These are phyloP conservation scores for Russula sp. DNA, from an alignment of 768 basidiomycete species.

Conservation along the genomic window DNA sequence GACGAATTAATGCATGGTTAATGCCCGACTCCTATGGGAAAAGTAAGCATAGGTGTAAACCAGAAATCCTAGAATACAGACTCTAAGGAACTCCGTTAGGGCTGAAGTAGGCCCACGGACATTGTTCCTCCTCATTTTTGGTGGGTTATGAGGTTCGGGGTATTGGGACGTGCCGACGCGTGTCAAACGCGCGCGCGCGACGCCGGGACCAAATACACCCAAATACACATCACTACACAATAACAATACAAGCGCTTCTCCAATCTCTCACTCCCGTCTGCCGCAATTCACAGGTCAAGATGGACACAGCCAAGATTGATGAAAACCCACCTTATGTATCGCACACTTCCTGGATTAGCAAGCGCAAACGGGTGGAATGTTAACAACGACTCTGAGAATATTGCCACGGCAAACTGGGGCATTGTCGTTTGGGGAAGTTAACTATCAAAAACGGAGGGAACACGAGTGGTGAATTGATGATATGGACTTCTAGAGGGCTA, in stretches of 20 bases:
- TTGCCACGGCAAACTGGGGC: neutral
- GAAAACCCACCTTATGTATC: neutral
- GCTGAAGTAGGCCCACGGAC: slow-evolving; percentile 80
- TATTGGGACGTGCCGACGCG: neutral
- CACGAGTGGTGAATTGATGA: too few species aligned
- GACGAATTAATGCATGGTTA: slow-evolving; percentile 36
- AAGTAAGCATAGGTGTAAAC: neutral
- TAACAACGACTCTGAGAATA: neutral
- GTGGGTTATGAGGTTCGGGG: neutral
- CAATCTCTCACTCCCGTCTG: too few species aligned
- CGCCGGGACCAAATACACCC: neutral
- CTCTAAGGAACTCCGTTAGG: slow-evolving; percentile 72
- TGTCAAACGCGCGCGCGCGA: neutral
- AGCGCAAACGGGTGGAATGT: neutral
- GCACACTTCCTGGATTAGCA: neutral
- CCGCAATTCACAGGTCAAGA: too few species aligned
- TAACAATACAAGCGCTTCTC: neutral
- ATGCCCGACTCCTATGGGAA: slow-evolving; percentile 44
- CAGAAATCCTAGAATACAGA: slow-evolving; percentile 26
- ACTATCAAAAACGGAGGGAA: too few species aligned
- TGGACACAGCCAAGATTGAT: neutral
- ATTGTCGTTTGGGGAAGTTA: too few species aligned
- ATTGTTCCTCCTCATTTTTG: slow-evolving; percentile 36
- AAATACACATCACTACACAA: neutral
- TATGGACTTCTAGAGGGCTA: too few species aligned